These are phyloP conservation scores for Hsuehochloa calcarea DNA, from an alignment of 176 grass and related monocot species.

Conservation along the genomic window DNA sequence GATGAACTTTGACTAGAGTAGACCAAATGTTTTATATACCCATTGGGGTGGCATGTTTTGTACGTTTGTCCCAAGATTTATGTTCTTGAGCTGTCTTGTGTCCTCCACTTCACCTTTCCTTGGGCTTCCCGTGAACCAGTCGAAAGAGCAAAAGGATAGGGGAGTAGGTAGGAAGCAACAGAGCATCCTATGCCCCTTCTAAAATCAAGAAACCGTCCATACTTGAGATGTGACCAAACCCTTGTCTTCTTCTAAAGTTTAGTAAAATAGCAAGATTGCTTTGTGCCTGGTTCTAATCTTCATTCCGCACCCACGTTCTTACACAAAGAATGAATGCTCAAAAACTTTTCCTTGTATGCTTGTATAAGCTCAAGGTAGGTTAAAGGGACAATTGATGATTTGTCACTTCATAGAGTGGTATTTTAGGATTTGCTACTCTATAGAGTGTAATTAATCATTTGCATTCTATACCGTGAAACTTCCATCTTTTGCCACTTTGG, in stretches of 20 bases:
- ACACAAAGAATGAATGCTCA: neutral
- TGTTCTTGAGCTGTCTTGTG: constrained; percentile 46
- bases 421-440: no score
- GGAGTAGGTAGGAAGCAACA: constrained; percentile 46
- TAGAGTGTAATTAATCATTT: no score
- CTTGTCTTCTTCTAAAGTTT: constrained; percentile 24
- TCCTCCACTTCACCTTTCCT: constrained; percentile 29
- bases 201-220: constrained; percentile 44
- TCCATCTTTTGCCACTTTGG: no score
- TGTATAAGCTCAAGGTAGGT: neutral
- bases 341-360: neutral
- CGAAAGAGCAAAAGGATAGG: constrained; percentile 1
- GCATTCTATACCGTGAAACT: no score
- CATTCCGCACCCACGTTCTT: neutral
- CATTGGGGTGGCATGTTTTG: constrained; percentile 54
- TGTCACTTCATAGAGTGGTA: no score
- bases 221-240: constrained; percentile 29
- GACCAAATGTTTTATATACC: constrained; percentile 33
- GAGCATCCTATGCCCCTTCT: constrained; percentile 46
- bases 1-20: constrained; percentile 34
- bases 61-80: constrained; percentile 34
- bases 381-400: neutral
- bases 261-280: constrained; percentile 22
- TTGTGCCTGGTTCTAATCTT: neutral
- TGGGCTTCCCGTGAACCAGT: constrained; percentile 57